Evolutionary conservation across 441 rosid genomes (phyloP).

Genomic region (Pelargonium cotyledonis): DNA sequence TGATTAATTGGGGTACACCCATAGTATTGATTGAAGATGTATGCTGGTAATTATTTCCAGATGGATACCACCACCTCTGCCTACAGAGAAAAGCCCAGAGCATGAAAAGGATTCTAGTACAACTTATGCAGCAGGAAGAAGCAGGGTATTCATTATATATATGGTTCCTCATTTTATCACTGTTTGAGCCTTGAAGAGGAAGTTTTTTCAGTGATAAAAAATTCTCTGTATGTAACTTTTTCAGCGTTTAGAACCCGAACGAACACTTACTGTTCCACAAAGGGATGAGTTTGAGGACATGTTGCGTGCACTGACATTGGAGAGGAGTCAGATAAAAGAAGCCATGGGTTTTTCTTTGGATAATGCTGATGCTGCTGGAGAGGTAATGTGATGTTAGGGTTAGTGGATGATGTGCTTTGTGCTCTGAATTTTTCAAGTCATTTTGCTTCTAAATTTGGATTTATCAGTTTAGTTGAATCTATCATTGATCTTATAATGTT

Average conservation of each 20-base stretch:
- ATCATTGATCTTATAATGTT: neutral
- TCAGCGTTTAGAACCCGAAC: slow-evolving; percentile 85
- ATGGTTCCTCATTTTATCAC: neutral
- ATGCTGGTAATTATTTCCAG: slow-evolving; percentile 29
- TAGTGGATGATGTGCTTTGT: neutral
- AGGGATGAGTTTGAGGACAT: slow-evolving; percentile 89
- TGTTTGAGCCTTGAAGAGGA: neutral
- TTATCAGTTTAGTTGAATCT: neutral
- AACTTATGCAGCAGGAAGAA: slow-evolving; percentile 93
- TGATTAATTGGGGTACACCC: slow-evolving; percentile 13
- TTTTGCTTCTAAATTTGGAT: neutral
- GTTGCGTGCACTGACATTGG: slow-evolving; percentile 77
- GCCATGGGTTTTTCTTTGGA: slow-evolving; percentile 91
- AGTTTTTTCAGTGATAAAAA: neutral
- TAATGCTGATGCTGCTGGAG: slow-evolving; percentile 99
- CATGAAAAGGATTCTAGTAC: slow-evolving; percentile 75
- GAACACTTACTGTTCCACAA: slow-evolving; percentile 76
- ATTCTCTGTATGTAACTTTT: slow-evolving; percentile 17
- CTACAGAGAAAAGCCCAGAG: slow-evolving; percentile 63
- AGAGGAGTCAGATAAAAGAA: slow-evolving; percentile 84
- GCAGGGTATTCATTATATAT: slow-evolving; percentile 54
- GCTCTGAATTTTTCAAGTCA: neutral
- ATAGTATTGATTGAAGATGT: slow-evolving; percentile 2
- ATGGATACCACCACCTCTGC: slow-evolving; percentile 91
- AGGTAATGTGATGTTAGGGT: slow-evolving; percentile 39